Percentiles rank a stretch among this genome's conserved stretches.
These are phyloP conservation scores for Vigna radiata DNA, from an alignment of 306 rosid species.

Conservation along the genomic window DNA sequence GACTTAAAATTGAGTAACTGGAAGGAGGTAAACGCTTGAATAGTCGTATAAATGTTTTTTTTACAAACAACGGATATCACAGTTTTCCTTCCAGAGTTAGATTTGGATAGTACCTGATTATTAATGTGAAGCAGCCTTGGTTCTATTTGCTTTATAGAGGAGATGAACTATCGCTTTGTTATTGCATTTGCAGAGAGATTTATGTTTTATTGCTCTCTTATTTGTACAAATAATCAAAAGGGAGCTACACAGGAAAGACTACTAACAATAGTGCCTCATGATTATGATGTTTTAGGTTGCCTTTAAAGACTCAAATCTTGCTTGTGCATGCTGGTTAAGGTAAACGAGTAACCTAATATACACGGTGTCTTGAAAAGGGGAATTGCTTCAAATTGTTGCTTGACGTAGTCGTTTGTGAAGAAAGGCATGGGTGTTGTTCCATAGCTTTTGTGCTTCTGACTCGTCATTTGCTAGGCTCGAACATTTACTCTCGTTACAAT, in stretches of 20 bases:
- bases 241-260: slow-evolving; percentile 21
- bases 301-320: slow-evolving; percentile 20
- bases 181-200: not conserved
- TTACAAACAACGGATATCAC: not conserved
- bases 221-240: slow-evolving; percentile 26
- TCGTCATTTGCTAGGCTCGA: slow-evolving; percentile 83
- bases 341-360: slow-evolving; percentile 44
- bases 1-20: not conserved
- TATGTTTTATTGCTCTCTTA: slow-evolving; percentile 31
- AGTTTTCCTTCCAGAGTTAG: not conserved
- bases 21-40: not conserved
- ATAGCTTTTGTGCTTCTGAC: slow-evolving; percentile 72
- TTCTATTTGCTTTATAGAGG: slow-evolving; percentile 7
- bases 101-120: not conserved
- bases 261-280: slow-evolving; percentile 35
- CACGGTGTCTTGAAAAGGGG: slow-evolving; percentile 17
- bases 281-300: slow-evolving; percentile 30
- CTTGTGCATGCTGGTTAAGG: not conserved
- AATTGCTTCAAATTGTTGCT: slow-evolving; percentile 49
- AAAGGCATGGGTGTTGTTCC: slow-evolving; percentile 70
- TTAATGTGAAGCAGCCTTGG: not conserved
- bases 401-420: slow-evolving; percentile 63
- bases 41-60: not conserved
- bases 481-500: slow-evolving; percentile 81
- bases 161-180: slow-evolving; percentile 15